Percentiles rank a stretch among this genome's conserved stretches.
Evolutionary conservation across 768 basidiomycete species (phyloP).

Genomic region (Leccinum subtestaceum): DNA sequence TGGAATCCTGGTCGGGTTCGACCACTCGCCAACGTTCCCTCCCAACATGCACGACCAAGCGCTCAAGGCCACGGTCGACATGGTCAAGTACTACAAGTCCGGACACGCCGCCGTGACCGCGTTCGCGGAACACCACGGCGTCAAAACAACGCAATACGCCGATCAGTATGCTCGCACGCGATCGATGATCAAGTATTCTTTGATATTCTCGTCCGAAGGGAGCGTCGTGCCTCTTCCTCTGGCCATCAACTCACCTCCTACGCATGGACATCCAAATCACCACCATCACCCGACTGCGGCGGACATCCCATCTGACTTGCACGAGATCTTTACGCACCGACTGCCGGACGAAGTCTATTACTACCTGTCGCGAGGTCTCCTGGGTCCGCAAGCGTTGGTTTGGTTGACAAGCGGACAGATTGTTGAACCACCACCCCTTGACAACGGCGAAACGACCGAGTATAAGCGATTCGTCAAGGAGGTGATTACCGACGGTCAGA

Average conservation of each 20-base stretch:
- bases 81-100: conserved; percentile 91
- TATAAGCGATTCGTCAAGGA: conserved; percentile 95
- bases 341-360: conserved; percentile 96
- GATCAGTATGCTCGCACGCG: conserved; percentile 89
- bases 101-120: conserved; percentile 78
- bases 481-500: conserved; percentile 92
- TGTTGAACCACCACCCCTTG: conserved; percentile 82
- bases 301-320: conserved; percentile 87
- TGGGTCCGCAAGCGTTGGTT: conserved; percentile 87
- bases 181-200: conserved; percentile 87
- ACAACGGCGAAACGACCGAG: conserved; percentile 93
- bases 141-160: conserved; percentile 73
- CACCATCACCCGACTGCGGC: conserved; percentile 74
- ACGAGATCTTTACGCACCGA: conserved; percentile 92
- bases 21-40: conserved; percentile 76
- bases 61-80: conserved; percentile 82
- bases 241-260: conserved; percentile 51
- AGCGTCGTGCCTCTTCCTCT: conserved; percentile 76
- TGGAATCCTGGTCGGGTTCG: conserved; percentile 87
- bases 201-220: conserved; percentile 88
- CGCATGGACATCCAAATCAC: conserved; percentile 52
- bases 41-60: conserved; percentile 79
- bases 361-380: conserved; percentile 89
- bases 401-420: conserved; percentile 91
- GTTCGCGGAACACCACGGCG: conserved; percentile 76